Conservation (phyloP, 2,329 filamentous ascomycete genomes). For the Fusarium torulosum region DNA sequence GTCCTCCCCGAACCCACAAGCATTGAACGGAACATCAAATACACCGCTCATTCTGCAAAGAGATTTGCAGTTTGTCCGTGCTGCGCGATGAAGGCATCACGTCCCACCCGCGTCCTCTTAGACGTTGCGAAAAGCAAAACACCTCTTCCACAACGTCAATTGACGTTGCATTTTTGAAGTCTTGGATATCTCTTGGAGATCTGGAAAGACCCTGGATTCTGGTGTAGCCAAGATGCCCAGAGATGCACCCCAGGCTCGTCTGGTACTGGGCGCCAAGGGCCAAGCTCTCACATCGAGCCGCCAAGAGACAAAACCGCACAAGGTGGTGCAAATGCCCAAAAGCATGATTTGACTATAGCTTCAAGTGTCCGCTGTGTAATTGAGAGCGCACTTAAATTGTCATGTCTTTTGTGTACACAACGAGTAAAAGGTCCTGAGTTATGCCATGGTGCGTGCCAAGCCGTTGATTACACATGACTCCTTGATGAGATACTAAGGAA, state of each 20-base stretch:
- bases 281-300: slow-evolving; percentile 36
- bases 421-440: not conserved
- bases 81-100: not conserved
- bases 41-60: slow-evolving; percentile 12
- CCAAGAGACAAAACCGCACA: slow-evolving; percentile 46
- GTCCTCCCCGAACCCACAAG: not conserved
- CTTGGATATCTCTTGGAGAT: slow-evolving; percentile 48
- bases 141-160: not conserved
- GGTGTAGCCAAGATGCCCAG: slow-evolving; percentile 45
- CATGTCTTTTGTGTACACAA: not conserved
- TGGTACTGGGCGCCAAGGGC: slow-evolving; percentile 43
- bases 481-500: not conserved
- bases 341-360: slow-evolving; percentile 25
- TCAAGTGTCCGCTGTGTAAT: not conserved
- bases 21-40: not conserved
- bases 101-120: not conserved
- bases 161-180: slow-evolving; percentile 25
- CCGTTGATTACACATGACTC: not conserved
- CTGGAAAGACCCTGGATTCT: slow-evolving; percentile 32
- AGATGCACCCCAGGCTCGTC: slow-evolving; percentile 40
- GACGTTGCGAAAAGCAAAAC: not conserved
- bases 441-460: not conserved
- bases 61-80: not conserved
- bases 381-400: not conserved
- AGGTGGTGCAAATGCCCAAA: slow-evolving; percentile 41